These are phyloP conservation scores for Lentithecium fluviatile DNA, from an alignment of 495 filamentous ascomycete genomes.

Conservation along the genomic window DNA sequence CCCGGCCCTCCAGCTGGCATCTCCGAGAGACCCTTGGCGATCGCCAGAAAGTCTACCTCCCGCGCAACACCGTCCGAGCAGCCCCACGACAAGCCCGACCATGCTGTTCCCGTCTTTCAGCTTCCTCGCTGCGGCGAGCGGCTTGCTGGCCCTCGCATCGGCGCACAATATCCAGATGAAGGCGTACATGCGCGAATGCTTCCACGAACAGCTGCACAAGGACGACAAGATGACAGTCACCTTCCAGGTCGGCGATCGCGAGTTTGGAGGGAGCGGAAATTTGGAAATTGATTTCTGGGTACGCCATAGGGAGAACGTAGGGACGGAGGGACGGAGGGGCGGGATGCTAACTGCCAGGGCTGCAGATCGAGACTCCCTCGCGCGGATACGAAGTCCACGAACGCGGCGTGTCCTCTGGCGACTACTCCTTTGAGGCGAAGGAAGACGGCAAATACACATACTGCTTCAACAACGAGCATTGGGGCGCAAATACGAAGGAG, in stretches of 20 bases:
- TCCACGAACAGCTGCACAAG: slow-evolving; percentile 87
- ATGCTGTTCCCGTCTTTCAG: slow-evolving; percentile 49
- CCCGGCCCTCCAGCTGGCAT: slow-evolving; percentile 25
- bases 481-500: slow-evolving; percentile 88
- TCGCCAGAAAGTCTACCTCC: slow-evolving; percentile 2
- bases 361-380: slow-evolving; percentile 79
- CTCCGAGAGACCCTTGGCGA: slow-evolving; percentile 8
- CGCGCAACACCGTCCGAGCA: slow-evolving; percentile 2
- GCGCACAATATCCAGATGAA: slow-evolving; percentile 95
- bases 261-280: slow-evolving; percentile 93
- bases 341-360: slow-evolving; percentile 22
- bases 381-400: slow-evolving; percentile 73
- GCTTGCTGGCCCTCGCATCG: slow-evolving; percentile 59
- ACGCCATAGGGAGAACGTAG: slow-evolving; percentile 46
- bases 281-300: slow-evolving; percentile 99
- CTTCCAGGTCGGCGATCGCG: slow-evolving; percentile 95
- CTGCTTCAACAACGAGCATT: slow-evolving; percentile 99
- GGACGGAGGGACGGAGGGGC: not conserved
- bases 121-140: slow-evolving; percentile 53
- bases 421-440: slow-evolving; percentile 85
- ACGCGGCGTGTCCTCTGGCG: slow-evolving; percentile 77
- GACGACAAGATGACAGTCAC: slow-evolving; percentile 98
- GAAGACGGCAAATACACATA: slow-evolving; percentile 88
- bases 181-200: slow-evolving; percentile 91
- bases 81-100: slow-evolving; percentile 10